These are phyloP conservation scores for Coelastrella sp. DNA, from an alignment of 139 green algal species.

Conservation along the genomic window DNA sequence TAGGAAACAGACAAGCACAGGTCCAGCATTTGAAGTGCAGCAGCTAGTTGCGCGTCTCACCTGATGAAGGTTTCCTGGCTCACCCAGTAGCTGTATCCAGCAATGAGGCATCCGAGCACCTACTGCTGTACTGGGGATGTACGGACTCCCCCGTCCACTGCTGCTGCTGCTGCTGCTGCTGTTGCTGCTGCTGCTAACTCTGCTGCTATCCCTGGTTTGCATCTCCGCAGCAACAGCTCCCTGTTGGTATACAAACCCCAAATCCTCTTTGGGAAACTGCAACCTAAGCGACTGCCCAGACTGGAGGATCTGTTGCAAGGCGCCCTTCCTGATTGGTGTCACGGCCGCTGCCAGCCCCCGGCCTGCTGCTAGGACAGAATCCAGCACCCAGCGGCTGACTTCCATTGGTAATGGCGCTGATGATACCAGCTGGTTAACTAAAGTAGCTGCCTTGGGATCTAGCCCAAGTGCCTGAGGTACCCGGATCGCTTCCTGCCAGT, in stretches of 20 bases:
- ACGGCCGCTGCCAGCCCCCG: conserved; percentile 35
- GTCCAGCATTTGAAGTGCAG: background rate
- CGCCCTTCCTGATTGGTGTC: conserved; percentile 37
- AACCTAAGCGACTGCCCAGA: conserved; percentile 85
- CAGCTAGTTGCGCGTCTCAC: background rate
- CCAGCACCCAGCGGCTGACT: conserved; percentile 64
- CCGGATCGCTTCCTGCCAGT: conserved; percentile 89
- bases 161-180: conserved; percentile 28
- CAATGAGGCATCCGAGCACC: conserved; percentile 81
- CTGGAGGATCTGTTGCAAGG: conserved; percentile 71
- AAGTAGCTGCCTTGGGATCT: conserved; percentile 66
- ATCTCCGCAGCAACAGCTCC: conserved; percentile 13
- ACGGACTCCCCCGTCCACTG: conserved; percentile 47
- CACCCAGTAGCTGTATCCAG: conserved; percentile 45
- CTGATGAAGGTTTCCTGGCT: background rate
- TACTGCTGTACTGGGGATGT: conserved; percentile 59
- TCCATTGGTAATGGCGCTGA: conserved; percentile 48
- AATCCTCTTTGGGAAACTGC: conserved; percentile 93
- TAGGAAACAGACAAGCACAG: background rate
- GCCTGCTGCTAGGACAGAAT: conserved; percentile 61
- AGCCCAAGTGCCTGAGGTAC: conserved; percentile 89
- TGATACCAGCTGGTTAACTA: conserved; percentile 35
- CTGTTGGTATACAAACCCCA: conserved; percentile 85
- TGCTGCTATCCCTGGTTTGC: too few relatives aligned
- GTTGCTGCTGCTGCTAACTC: conserved; percentile 11